A percentile compares a stretch with the other conserved stretches of the same genome.
These are phyloP conservation scores for Camellia japonica DNA, from an alignment of 148 eudicot genomes.

Conservation along the genomic window DNA sequence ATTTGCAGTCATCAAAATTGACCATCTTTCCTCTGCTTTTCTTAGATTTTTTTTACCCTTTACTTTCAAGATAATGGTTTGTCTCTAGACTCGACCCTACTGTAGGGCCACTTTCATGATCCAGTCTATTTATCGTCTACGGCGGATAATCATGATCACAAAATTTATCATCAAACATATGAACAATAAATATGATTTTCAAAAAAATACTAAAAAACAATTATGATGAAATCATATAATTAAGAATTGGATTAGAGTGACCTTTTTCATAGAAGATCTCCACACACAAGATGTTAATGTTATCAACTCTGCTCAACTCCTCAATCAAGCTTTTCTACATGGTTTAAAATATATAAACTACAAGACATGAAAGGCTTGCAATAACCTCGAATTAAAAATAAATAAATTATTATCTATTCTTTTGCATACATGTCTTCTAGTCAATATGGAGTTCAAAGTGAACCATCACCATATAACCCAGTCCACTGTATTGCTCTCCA, in stretches of 20 bases:
- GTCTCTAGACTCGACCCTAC: no score
- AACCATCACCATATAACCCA: neutral
- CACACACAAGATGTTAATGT: neutral
- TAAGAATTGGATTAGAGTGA: no score
- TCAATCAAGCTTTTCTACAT: neutral
- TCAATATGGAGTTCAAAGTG: neutral
- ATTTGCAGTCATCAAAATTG: neutral
- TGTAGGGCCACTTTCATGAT: no score
- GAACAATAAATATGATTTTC: no score
- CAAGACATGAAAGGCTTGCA: neutral
- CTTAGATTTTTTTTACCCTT: no score
- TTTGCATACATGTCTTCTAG: neutral
- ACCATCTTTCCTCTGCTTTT: neutral
- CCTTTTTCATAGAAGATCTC: no score
- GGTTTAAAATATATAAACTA: neutral
- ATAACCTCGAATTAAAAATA: neutral
- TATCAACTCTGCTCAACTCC: neutral
- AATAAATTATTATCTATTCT: neutral
- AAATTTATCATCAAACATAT: no score
- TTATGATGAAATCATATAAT: no score
- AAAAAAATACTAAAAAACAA: no score
- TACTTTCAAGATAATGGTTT: no score
- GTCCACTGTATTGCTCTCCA: neutral
- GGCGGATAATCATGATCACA: neutral
- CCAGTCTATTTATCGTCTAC: neutral